Base-by-base conservation (phyloP, 2,329 filamentous ascomycete species). In the Trichoderma sp. region DNA sequence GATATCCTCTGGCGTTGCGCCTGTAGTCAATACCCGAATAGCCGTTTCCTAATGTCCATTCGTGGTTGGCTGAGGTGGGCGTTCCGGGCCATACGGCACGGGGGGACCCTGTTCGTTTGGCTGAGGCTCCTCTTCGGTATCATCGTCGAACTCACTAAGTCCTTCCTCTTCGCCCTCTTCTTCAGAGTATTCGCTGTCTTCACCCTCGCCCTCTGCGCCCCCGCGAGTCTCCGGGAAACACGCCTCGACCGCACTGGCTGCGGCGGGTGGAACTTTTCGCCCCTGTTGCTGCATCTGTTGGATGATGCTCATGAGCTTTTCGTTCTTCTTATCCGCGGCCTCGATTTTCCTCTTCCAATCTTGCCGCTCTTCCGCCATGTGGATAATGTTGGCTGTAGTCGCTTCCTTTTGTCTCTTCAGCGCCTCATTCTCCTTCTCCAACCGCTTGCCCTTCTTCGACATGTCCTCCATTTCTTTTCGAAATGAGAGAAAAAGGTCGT, bases 381-480 rank as follows among this genome's bases (percentile, higher is more conserved):
- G 93, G 72, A 98, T 89, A 79, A 99, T 98, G 81, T 97, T 98
- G 75, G 93, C 91, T 78, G 96, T 96, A 30, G 95, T 97, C 62
- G 93, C 90, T 77, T 98, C 95, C 81, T 98, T 95, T 82, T 98
- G 97, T 70, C 95, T 90, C 75, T 94, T 97, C 66, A 97, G 88
- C 20, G 89, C 92, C 76, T 96, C 92, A 78, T 99, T 98, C 79
- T 99, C 96, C 83, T 97, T 97, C 81, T 99, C 96, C 68, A 99
- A 86, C 30, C 94, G 91, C 82, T 98, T 98, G 6, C 95, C 97
- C 85, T 98, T 98, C 85, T 98, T 98, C 1, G 95, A 97, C 95
- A 98, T 98, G 79, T 98, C 96, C 83, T 98, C 96, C 95, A 98
- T 98, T 83, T 98, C 96, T 84, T 97, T 98, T 69, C 95, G 90